Base-by-base conservation (phyloP, 192 early-diverging fungal species). In the Gonapodya sp. region DNA sequence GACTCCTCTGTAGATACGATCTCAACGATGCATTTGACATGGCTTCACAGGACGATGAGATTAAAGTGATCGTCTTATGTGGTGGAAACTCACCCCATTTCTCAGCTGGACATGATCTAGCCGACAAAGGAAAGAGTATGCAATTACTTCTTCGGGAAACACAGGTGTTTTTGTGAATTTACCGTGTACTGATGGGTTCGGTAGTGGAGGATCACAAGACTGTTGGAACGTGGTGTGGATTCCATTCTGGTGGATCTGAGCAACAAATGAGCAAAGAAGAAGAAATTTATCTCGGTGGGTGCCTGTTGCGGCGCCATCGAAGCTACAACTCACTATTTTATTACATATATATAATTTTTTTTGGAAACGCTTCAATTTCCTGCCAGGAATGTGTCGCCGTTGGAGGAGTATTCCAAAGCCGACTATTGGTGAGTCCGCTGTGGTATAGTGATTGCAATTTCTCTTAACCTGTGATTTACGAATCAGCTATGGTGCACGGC, bases 201-300 rank as follows among this genome's bases (percentile, higher is more conserved):
- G 18, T 8, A 18, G 30, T 77, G 2, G 75, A 77, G 34, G 75
- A 77, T 34, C 34, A 32, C 34, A 34, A 34, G 31, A 18, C 14
- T 18, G 75, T 77, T 33, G 75, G 75, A 77, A 77, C 75, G 18
- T 32, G 75, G 30, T 77, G 75, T 34, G 18, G 75, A 18, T 77
- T 77, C 75, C 30, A 34, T 31, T 14, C 8, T 8, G 30, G 30
- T 16, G 75, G 75, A 14, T 18, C 75, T 8, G 75, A 77, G 75
- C 8, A 33, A 2, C 75, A 77, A 8, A 77, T 77, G 75, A 16
- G 2, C 75, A 77, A 34, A 33, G 75, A 77, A 77, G 75, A 77
- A 34, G 75, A 77, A 77, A 77, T 77, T 33, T 77, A 77, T 33
- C 75, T 77, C 30, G 75, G n/a, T n/a, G n/a, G n/a, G n/a, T n/a